Base-by-base conservation (phyloP, 768 basidiomycete genomes). In the Porphyrellus cyaneotinctus region DNA sequence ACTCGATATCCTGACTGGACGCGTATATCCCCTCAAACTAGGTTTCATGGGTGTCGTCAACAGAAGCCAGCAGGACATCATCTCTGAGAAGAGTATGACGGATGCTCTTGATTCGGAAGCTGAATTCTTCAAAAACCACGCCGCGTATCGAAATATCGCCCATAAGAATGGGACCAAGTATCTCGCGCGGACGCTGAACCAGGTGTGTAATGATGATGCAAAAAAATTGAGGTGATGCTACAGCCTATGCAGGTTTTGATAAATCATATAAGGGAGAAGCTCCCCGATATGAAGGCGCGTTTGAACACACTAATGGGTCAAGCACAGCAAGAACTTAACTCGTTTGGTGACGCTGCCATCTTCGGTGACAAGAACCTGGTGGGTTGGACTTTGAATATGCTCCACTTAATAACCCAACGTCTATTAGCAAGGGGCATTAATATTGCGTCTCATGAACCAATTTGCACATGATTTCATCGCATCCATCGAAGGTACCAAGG, bases 21-120 rank as follows among this genome's bases (percentile, higher is more conserved):
- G 95, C 53, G 90, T 97, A 39, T 99, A 99, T 71, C 97, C 97
- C 30, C 82, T 99, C 57, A 98, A 97, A 70, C 81, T 99, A 12
- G 97, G 97, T 41, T 99, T 99, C 71, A 95, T 98, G 58, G 97
- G 97, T 18, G 88, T 98, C 13, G 97, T 99, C 52, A 97, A 97
- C 66, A 86, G 97, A 51, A 95, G 91, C 62, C 97, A 99, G 69
- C 93, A 94, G 69, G 97, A 99, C 69, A 98, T 99, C 70, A 95
- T 88, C 62, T 77, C 80, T 17, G 84, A 88, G 61, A 87, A 94
- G 72, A 82, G 81, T 53, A 85, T 99, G 89, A 50, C 74, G 6
- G 92, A 95, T 55, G 93, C 97, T 17, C 70, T 86, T 47, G 85
- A 87, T 28, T 82, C 83, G 53, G 97, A 99, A 72, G 76, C 79